Evolutionary conservation across 352 stramenopile species (phyloP).

Genomic region (Phytophthora boehmeriae): DNA sequence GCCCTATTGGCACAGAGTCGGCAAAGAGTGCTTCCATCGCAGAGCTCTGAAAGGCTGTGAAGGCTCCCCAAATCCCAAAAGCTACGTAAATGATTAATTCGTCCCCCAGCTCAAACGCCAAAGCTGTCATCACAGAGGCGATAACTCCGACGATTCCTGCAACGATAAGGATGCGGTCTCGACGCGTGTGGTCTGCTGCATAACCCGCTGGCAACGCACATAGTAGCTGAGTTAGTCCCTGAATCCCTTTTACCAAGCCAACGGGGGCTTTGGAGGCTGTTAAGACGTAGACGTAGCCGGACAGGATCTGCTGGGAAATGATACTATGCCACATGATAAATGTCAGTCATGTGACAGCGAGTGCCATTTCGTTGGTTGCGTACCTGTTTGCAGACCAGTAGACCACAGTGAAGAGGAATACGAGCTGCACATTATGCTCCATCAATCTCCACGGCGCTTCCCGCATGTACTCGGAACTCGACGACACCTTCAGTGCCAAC

Average conservation of each 20-base stretch:
- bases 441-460: conserved; percentile 17
- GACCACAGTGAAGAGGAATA: conserved; percentile 72
- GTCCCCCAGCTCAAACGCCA: conserved; percentile 49
- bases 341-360: conserved; percentile 3
- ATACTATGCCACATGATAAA: conserved; percentile 34
- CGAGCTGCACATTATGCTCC: conserved; percentile 78
- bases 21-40: conserved; percentile 84
- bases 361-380: neutral
- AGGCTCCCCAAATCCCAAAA: conserved; percentile 84
- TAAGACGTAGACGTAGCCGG: conserved; percentile 64
- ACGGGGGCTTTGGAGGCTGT: conserved; percentile 58
- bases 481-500: too few species aligned
- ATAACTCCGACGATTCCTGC: conserved; percentile 45
- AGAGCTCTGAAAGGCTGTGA: conserved; percentile 75
- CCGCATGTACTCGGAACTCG: too few species aligned
- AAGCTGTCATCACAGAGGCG: conserved; percentile 42
- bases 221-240: conserved; percentile 60
- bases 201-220: conserved; percentile 61
- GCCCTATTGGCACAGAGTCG: conserved; percentile 73
- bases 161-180: conserved; percentile 53
- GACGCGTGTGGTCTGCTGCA: conserved; percentile 54
- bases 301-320: conserved; percentile 59
- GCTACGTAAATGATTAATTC: conserved; percentile 62
- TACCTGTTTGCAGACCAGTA: conserved; percentile 72
- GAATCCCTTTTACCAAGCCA: conserved; percentile 46